These are phyloP conservation scores for Boletus edulis DNA, from an alignment of 768 basidiomycete genomes.

Conservation along the genomic window DNA sequence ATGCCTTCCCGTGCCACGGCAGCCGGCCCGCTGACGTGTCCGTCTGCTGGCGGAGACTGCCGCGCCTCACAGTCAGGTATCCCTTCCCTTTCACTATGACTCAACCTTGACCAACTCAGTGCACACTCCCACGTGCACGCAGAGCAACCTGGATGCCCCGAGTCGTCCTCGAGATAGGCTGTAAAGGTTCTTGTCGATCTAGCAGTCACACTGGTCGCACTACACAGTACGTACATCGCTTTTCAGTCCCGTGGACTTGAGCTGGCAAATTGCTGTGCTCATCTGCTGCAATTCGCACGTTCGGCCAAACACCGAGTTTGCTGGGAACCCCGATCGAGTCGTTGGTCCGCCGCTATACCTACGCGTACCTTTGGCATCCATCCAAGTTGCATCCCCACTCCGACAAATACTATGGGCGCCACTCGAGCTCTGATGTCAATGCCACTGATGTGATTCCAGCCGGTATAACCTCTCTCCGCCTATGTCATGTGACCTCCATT, in stretches of 20 bases:
- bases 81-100: background rate
- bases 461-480: background rate
- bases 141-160: background rate
- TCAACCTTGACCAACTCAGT: background rate
- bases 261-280: conserved; percentile 10
- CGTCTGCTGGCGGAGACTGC: background rate
- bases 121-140: background rate
- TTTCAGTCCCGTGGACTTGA: conserved; percentile 11
- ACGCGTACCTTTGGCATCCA: background rate
- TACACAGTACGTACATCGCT: conserved; percentile 5
- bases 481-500: conserved; percentile 5
- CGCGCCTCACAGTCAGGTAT: background rate
- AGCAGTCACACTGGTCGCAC: background rate
- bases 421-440: conserved; percentile 1
- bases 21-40: background rate
- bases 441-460: background rate
- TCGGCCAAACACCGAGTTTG: conserved; percentile 5
- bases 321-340: background rate
- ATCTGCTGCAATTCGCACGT: conserved; percentile 10
- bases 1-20: conserved; percentile 14
- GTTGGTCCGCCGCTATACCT: background rate
- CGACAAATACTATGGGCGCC: background rate
- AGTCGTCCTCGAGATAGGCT: conserved; percentile 1
- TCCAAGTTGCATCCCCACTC: background rate
- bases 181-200: conserved; percentile 8